Evolutionary conservation across 2,329 filamentous ascomycete species (phyloP), one percentile per base, ranked within the genome.

Genomic region (Ophiostoma piceae): DNA sequence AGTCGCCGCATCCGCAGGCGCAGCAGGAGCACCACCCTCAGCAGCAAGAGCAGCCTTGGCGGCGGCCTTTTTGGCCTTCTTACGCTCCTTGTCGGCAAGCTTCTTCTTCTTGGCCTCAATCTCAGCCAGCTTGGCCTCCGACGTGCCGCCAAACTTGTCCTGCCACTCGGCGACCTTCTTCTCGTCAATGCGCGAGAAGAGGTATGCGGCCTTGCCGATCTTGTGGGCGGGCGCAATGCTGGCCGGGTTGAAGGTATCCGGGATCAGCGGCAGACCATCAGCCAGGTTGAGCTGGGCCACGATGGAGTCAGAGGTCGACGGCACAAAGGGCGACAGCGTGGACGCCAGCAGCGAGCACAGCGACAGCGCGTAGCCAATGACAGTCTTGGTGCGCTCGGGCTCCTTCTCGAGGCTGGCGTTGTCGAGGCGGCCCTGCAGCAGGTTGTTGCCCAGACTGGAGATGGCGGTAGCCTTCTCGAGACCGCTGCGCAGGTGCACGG

Each of bases 241-340:
- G 72, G 87, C 83, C n/a, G 80, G 79, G 22, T 78, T 76, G 89
- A 91, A 95, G 64, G 82, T 81, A 73, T 88, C 83, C 1, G 91
- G 89, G 72, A 94, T 92, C 79, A 66, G 84, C 79, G 76, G 86
- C 80, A 71, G 83, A 3, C 62, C 62, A 7, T 39, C 62, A 72
- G 90, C 78, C 73, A 69, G 57, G 65, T 68, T 73, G 37, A 98
- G 85, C 81, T 97, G 94, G 73, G 86, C 80, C 73, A 92, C 86
- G 74, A 97, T 97, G 41, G 87, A 87, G 71, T 84, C 84, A 3
- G 90, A 84, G 9, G 90, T 94, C n/a, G 85, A 85, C 57, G 92
- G 93, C 84, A 97, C 92, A 80, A 94, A 97, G 0, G 94, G 94
- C 68, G 88, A 87, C 70, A 94, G 86, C 62, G 97, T 81, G 69